Conservation (phyloP, 176 grass and related monocot species). For the Elymus sibiricus region DNA sequence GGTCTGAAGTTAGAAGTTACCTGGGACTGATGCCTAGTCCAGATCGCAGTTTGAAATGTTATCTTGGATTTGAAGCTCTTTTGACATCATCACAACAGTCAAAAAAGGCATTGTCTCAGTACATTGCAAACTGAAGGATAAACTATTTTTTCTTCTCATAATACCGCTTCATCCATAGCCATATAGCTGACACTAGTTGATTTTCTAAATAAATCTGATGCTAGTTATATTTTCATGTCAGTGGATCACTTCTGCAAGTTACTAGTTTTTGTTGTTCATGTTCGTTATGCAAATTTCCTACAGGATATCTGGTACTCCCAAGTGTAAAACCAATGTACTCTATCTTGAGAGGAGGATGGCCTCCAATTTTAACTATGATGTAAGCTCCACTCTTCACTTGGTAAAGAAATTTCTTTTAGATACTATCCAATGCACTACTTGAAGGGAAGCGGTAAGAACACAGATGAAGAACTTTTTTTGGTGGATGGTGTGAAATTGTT, state of each 20-base stretch:
- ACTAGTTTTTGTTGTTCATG: not conserved
- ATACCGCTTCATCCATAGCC: not conserved
- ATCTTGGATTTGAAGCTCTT: not conserved
- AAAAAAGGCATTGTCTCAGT: not conserved
- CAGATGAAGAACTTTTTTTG: not conserved
- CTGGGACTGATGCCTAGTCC: not conserved
- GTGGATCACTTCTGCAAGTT: not conserved
- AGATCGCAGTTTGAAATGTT: not conserved
- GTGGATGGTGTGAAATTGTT: not conserved
- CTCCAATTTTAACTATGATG: conserved; percentile 88
- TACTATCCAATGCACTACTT: not conserved
- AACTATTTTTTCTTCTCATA: not conserved
- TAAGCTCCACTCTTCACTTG: conserved; percentile 16
- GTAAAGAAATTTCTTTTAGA: not conserved
- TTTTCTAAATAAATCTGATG: not conserved
- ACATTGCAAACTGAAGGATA: not conserved
- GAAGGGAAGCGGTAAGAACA: not conserved
- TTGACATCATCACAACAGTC: not conserved
- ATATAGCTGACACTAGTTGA: not conserved
- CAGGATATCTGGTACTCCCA: conserved; percentile 76
- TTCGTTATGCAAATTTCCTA: conserved; percentile 27
- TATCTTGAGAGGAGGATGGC: conserved; percentile 69
- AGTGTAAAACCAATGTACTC: conserved; percentile 45
- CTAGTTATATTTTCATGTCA: not conserved
- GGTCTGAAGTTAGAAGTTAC: not conserved